Percentiles rank a stretch among this genome's conserved stretches.
Conservation (phyloP, 139 green algal genomes). For the Volvox reticuliferus region DNA sequence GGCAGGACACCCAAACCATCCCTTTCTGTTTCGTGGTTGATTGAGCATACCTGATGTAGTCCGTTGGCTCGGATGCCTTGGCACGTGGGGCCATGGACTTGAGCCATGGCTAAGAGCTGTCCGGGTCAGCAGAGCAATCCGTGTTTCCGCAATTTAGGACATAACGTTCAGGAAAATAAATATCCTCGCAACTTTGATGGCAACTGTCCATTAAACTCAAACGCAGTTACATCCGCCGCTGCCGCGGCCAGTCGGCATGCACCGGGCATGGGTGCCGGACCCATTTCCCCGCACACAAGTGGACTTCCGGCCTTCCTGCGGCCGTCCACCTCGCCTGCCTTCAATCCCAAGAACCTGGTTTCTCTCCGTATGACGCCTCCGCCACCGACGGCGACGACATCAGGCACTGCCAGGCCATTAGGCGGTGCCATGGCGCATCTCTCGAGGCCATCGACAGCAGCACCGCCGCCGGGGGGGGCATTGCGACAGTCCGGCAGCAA, state of each 20-base stretch:
- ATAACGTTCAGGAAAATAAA: too few relatives aligned
- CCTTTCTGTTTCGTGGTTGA: too few relatives aligned
- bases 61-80: too few relatives aligned
- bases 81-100: too few relatives aligned
- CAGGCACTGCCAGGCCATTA: not conserved
- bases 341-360: constrained; percentile 15
- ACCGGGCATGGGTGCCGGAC: not conserved
- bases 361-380: constrained; percentile 21
- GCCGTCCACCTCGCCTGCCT: not conserved
- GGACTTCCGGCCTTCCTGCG: not conserved
- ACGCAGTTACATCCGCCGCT: too few relatives aligned
- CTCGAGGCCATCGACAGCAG: not conserved
- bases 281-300: not conserved
- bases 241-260: not conserved
- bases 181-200: too few relatives aligned
- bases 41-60: too few relatives aligned
- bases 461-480: not conserved
- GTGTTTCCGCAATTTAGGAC: too few relatives aligned
- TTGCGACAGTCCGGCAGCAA: not conserved
- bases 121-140: too few relatives aligned
- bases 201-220: too few relatives aligned
- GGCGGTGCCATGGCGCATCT: not conserved
- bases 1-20: not conserved
- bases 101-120: too few relatives aligned
- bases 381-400: not conserved